phyloP scores from a whole-genome alignment of 371 early-diverging fungal genomes.

The Funneliformis caledonium region DNA sequence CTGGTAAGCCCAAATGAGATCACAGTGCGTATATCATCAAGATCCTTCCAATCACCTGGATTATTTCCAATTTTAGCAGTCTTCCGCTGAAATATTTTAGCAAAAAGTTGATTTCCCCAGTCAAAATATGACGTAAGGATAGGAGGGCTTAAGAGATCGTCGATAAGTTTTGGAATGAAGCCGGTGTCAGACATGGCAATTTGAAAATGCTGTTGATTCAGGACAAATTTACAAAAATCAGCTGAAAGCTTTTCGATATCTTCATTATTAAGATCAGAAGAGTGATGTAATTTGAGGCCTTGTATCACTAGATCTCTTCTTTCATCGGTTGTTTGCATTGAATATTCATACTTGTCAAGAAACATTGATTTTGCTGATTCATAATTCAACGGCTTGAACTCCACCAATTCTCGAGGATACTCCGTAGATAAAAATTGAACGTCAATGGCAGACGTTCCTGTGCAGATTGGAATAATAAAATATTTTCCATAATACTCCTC shows the following conservation, averaged over 20 bases:
- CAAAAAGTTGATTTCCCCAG: slow-evolving; percentile 32
- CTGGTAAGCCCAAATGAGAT: slow-evolving; percentile 32
- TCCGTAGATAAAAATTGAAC: slow-evolving; percentile 10
- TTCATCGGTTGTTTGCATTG: slow-evolving; percentile 27
- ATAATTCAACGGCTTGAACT: slow-evolving; percentile 6
- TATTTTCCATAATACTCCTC: not conserved
- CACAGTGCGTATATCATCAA: not conserved
- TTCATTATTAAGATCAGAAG: slow-evolving; percentile 30
- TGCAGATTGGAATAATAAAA: slow-evolving; percentile 34
- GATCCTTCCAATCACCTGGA: not conserved
- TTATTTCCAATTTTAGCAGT: slow-evolving; percentile 7
- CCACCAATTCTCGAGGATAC: no score
- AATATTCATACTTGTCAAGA: slow-evolving; percentile 30
- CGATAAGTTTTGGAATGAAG: slow-evolving; percentile 31
- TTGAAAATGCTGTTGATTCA: slow-evolving; percentile 21
- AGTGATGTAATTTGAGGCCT: slow-evolving; percentile 29
- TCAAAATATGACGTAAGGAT: slow-evolving; percentile 24
- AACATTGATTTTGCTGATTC: slow-evolving; percentile 32
- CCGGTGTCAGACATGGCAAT: slow-evolving; percentile 26
- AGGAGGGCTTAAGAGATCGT: slow-evolving; percentile 24
- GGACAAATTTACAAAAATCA: slow-evolving; percentile 25
- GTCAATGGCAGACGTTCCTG: slow-evolving; percentile 35
- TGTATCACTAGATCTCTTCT: slow-evolving; percentile 24
- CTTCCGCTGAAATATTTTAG: slow-evolving; percentile 9
- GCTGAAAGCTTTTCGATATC: slow-evolving; percentile 28